Evolutionary conservation across 2,329 filamentous ascomycete species (phyloP).

Genomic region (Trichoderma brevicompactum): DNA sequence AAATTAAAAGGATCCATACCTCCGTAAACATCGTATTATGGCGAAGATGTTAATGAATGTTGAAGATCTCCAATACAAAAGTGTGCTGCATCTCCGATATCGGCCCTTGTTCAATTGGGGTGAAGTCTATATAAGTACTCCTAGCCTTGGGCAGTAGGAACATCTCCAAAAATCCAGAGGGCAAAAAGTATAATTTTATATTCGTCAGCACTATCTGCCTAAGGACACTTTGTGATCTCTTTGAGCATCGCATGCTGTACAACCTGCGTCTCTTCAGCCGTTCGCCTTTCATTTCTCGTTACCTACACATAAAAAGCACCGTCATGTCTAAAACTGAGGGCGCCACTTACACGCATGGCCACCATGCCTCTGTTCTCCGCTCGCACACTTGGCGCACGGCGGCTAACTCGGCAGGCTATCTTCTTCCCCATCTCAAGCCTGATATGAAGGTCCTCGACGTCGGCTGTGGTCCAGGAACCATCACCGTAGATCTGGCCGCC

Average conservation of each 20-base stretch:
- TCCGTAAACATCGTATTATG: not conserved
- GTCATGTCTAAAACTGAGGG: slow-evolving; percentile 25
- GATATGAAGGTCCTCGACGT: slow-evolving; percentile 50
- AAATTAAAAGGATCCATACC: not conserved
- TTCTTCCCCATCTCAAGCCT: slow-evolving; percentile 47
- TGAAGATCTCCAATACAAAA: not conserved
- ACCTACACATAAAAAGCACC: not conserved
- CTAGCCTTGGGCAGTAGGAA: not conserved
- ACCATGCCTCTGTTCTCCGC: slow-evolving; percentile 45
- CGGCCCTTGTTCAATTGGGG: not conserved
- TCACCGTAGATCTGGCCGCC: slow-evolving; percentile 47
- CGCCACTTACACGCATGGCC: slow-evolving; percentile 45
- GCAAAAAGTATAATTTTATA: slow-evolving; percentile 11
- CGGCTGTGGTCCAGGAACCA: slow-evolving; percentile 55
- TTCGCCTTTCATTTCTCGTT: not conserved
- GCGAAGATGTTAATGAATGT: not conserved
- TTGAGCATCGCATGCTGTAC: not conserved
- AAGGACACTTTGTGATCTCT: no score
- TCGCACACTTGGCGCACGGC: slow-evolving; percentile 49
- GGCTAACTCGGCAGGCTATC: slow-evolving; percentile 47
- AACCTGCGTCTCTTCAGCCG: not conserved
- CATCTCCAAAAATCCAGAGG: slow-evolving; percentile 6
- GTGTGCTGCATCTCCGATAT: slow-evolving; percentile 22
- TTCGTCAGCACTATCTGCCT: slow-evolving; percentile 6
- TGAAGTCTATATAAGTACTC: not conserved